Percentiles rank a stretch among this genome's conserved stretches.
These are phyloP conservation scores for Physcomitrellopsis africana DNA, from an alignment of 225 moss, liverwort and hornwort genomes.

Conservation along the genomic window DNA sequence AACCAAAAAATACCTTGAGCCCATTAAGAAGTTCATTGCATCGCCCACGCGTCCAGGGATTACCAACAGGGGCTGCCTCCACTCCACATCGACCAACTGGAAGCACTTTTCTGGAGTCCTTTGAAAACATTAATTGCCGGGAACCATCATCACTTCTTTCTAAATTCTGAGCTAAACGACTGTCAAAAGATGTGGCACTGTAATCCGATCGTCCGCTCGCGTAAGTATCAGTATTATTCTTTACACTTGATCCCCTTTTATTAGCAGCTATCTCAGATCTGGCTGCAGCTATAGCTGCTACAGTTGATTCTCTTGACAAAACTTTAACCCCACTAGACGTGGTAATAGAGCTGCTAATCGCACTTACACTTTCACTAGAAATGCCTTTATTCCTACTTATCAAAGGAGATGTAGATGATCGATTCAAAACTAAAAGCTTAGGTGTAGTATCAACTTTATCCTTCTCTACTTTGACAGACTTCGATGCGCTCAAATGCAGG, in stretches of 20 bases:
- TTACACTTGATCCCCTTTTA: constrained; percentile 41
- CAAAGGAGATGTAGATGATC: constrained; percentile 50
- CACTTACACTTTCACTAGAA: constrained; percentile 36
- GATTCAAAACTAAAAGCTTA: constrained; percentile 55
- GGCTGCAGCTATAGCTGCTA: constrained; percentile 51
- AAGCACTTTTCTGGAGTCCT: constrained; percentile 41
- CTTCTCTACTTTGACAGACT: constrained; percentile 50
- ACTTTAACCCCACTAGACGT: constrained; percentile 40
- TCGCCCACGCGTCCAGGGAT: constrained; percentile 58
- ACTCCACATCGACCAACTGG: constrained; percentile 36
- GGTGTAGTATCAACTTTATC: constrained; percentile 34
- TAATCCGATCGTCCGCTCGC: constrained; percentile 43
- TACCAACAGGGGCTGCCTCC: constrained; percentile 40
- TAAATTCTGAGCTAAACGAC: constrained; percentile 44
- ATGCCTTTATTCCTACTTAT: constrained; percentile 39
- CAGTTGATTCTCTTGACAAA: constrained; percentile 46
- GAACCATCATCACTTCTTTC: constrained; percentile 54
- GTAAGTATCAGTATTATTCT: constrained; percentile 35
- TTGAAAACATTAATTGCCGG: constrained; percentile 30
- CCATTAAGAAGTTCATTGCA: constrained; percentile 49
- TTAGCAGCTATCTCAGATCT: constrained; percentile 54
- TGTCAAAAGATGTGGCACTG: constrained; percentile 40
- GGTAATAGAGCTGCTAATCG: constrained; percentile 38
- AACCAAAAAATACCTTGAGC: constrained; percentile 35
- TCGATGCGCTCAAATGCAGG: constrained; percentile 34